Base-by-base conservation (phyloP, 2,329 filamentous ascomycete species). In the Fusarium clavum region DNA sequence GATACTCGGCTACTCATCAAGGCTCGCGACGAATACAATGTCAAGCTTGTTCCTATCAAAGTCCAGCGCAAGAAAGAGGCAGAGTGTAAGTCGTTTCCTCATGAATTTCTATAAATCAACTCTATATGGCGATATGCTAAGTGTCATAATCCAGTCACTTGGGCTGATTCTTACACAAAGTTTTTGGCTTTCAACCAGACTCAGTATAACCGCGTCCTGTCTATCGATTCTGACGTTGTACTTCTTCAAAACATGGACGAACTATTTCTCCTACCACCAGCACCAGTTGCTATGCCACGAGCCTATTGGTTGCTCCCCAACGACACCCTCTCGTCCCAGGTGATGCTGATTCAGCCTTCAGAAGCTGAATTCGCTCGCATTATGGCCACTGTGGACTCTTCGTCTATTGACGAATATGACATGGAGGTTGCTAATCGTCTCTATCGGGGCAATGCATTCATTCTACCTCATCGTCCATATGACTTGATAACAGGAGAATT, bases 111-210 rank as follows among this genome's bases (percentile, higher is more conserved):
- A 25, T 7, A 25, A 25, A 6, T 25, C 24, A 8, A 25, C 24
- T 25, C 24, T 25, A 7, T 25, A 25, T 25, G 8, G 7, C 24
- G 24, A 25, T 25, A 25, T 25, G 24, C 6, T 25, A 25, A 25
- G 5, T 25, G 24, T 25, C 24, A 25, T 25, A 25, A 25, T 25
- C 8, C 9, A 27, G 27, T 27, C 27, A 88, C 88, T 3, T 91
- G 89, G 89, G 86, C 88, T 60, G 85, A 87, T 38, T 89, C 87
- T 4, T 89, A 88, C 72, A 90, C 89, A 24, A 93, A 93, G 76
- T 84, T 92, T 34, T 83, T 91, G 22, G 88, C 90, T 4, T 93
- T 92, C 75, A 90, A 90, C 62, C 87, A 91, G 55, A 87, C 86
- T 1, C 83, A 89, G 58, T 92, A 92, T 41, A 59, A 64, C 0